Base-by-base conservation (phyloP, 192 early-diverging fungal genomes). In the Dissophora ornata region DNA sequence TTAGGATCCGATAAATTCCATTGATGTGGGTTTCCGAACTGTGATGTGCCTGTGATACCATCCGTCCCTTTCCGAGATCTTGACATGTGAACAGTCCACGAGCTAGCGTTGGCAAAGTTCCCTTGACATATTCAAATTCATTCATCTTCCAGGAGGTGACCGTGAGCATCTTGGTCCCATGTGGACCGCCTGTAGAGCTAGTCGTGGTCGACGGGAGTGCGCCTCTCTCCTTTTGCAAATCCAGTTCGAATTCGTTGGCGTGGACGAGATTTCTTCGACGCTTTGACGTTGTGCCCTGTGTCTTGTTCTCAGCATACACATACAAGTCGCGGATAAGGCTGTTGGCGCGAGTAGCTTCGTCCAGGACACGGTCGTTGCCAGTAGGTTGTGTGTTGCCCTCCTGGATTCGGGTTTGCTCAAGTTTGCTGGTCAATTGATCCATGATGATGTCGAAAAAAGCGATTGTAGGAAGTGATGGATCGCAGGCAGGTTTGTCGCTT, bases 41-140 rank as follows among this genome's bases (percentile, higher is more conserved):
- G n/a, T n/a, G n/a, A n/a, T n/a, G n/a, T n/a, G n/a, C n/a, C n/a
- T n/a, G n/a, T n/a, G n/a, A n/a, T n/a, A n/a, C n/a, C n/a, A n/a
- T n/a, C n/a, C n/a, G n/a, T n/a, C n/a, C n/a, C n/a, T n/a, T n/a
- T n/a, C n/a, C n/a, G 4, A 38, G 30, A 13, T 77, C 73, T 22
- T 62, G 48, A 47, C 67, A 77, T 1, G 92, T 92, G 45, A 98
- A 98, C 32, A 98, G 64, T 0, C 96, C 96, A 38, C 96, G 87
- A 4, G 94, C 92, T 32, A 87, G 78, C 10, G 89, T 91, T 1
- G 94, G 95, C 25, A 95, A 81, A 0, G 81, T 81, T 8, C 84
- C 80, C 58, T 87, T 92, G 55, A 87, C 89, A 75, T 91, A 94
- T 44, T 90, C 70, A 36, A 63, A 86, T 67, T 94, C 92, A 47